phyloP scores from a whole-genome alignment of 768 basidiomycete species.

The Mycena chlorophos region DNA sequence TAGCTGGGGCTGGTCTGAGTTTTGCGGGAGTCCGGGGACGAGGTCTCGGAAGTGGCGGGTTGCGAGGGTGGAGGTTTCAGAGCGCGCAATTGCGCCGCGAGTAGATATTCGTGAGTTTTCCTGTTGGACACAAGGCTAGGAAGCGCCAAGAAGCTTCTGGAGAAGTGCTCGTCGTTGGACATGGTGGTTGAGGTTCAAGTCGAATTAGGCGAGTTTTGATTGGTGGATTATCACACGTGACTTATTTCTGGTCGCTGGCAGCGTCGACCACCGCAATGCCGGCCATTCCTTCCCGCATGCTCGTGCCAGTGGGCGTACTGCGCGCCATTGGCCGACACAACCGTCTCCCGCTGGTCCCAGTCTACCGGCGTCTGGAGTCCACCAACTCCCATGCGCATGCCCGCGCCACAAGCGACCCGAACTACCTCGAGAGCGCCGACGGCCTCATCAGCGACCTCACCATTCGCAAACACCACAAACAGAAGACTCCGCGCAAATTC shows the following conservation, averaged over 20 bases:
- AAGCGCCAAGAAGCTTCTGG: too few relatives aligned
- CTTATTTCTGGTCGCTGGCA: constrained; percentile 43
- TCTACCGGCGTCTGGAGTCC: constrained; percentile 48
- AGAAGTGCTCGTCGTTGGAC: too few relatives aligned
- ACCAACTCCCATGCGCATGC: constrained; percentile 37
- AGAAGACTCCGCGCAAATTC: constrained; percentile 24
- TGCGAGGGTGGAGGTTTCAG: too few relatives aligned
- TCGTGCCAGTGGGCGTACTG: constrained; percentile 24
- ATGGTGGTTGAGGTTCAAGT: too few relatives aligned
- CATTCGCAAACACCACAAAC: constrained; percentile 30
- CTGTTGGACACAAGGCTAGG: too few relatives aligned
- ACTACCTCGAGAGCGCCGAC: constrained; percentile 31
- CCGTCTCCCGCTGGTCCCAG: constrained; percentile 43
- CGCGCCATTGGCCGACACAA: constrained; percentile 20
- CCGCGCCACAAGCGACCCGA: constrained; percentile 30
- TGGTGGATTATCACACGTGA: constrained; percentile 36
- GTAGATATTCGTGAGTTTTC: too few relatives aligned
- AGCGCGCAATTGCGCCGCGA: too few relatives aligned
- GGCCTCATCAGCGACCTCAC: constrained; percentile 39
- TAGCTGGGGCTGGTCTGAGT: too few relatives aligned
- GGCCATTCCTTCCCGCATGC: constrained; percentile 46
- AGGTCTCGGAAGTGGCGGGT: too few relatives aligned
- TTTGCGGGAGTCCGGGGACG: too few relatives aligned
- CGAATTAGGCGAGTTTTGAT: constrained; percentile 43
- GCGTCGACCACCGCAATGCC: constrained; percentile 27